phyloP scores from a whole-genome alignment of 805 yeast genomes.

The Limtongia smithiae region DNA sequence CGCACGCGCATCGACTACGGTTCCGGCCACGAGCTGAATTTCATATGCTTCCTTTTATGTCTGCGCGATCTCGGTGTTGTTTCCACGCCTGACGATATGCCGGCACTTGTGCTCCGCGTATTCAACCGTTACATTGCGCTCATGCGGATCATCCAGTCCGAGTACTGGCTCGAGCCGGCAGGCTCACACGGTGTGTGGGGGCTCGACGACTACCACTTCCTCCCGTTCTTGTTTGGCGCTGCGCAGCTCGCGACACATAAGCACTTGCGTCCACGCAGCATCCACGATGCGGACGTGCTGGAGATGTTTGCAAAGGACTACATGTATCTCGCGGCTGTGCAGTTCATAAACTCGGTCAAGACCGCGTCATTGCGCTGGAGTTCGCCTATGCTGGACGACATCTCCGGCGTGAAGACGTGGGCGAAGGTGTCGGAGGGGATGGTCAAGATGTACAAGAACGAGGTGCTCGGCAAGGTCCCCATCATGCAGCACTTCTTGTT shows the following conservation, averaged over 20 bases:
- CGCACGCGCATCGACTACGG: conserved; percentile 89
- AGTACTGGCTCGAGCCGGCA: conserved; percentile 90
- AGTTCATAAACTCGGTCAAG: conserved; percentile 73
- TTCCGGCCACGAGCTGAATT: conserved; percentile 92
- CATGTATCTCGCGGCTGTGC: conserved; percentile 83
- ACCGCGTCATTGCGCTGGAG: conserved; percentile 89
- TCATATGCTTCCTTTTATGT: conserved; percentile 63
- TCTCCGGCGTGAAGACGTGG: conserved; percentile 89
- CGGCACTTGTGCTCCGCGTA: conserved; percentile 56
- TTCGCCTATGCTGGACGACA: conserved; percentile 95
- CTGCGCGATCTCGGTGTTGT: conserved; percentile 33
- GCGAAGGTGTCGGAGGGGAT: conserved; percentile 86
- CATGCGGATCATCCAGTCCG: conserved; percentile 72
- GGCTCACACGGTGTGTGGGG: conserved; percentile 99
- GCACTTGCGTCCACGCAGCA: conserved; percentile 72
- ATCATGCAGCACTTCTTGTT: conserved; percentile 92
- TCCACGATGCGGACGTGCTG: conserved; percentile 79
- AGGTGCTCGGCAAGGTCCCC: conserved; percentile 84
- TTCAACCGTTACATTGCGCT: conserved; percentile 64
- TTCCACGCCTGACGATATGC: conserved; percentile 24
- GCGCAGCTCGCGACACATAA: conserved; percentile 65
- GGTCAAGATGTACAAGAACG: conserved; percentile 93
- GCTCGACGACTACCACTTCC: conserved; percentile 90
- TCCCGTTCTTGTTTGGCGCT: conserved; percentile 84
- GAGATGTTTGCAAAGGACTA: conserved; percentile 73